Conservation (phyloP, 148 eudicot genomes). For the Salicornia ramosissima region DNA sequence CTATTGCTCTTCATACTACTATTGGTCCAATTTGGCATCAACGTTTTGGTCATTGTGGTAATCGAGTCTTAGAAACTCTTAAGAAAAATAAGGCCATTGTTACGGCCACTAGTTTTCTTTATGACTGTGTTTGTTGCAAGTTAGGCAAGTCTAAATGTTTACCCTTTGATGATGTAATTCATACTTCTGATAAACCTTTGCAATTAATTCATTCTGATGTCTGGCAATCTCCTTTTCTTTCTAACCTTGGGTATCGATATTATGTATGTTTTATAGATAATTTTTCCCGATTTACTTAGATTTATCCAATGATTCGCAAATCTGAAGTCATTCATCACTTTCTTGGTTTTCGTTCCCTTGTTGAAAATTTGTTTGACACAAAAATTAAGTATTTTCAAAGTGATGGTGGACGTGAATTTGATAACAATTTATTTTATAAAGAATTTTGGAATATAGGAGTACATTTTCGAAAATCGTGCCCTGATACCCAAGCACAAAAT, state of each 20-base stretch:
- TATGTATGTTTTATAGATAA: slow-evolving; percentile 3
- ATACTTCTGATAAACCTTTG: slow-evolving; percentile 4
- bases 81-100: background rate
- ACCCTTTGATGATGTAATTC: background rate
- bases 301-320: slow-evolving; percentile 1
- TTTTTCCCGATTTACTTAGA: slow-evolving; percentile 3
- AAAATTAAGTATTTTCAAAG: no score
- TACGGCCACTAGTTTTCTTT: background rate
- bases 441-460: no score
- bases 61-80: background rate
- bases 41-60: background rate
- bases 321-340: background rate
- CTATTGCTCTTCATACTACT: background rate
- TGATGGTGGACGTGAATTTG: no score
- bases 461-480: no score
- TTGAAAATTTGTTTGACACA: slow-evolving; percentile 5
- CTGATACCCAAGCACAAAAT: no score
- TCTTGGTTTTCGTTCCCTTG: background rate
- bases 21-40: background rate
- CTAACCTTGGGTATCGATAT: background rate
- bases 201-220: background rate
- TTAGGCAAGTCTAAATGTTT: background rate
- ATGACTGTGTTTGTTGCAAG: background rate
- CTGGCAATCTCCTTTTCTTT: background rate
- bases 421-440: no score